Evolutionary conservation across 257 asterid genomes (phyloP).

Genomic region (Solanum tarapatanum): DNA sequence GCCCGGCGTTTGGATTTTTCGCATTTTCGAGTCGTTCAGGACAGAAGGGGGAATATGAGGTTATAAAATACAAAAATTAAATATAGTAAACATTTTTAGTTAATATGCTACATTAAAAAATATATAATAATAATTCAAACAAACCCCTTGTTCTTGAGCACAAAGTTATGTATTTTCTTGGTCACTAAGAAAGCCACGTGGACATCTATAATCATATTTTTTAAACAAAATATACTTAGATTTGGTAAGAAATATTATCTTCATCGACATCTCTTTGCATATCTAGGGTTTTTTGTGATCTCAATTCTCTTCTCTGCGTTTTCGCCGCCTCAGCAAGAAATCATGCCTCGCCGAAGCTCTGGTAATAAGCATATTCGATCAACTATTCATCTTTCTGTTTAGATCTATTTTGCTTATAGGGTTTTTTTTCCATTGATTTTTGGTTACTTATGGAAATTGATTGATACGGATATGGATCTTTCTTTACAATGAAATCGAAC

Average conservation of each 20-base stretch:
- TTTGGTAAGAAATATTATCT: too few relatives aligned
- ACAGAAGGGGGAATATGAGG: background rate
- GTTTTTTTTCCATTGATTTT: background rate
- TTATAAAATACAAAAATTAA: too few relatives aligned
- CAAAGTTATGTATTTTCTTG: background rate
- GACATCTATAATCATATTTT: background rate
- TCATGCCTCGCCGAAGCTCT: constrained; percentile 79
- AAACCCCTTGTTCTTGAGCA: too few relatives aligned
- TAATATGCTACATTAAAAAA: too few relatives aligned
- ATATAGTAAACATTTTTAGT: background rate
- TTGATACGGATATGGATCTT: background rate
- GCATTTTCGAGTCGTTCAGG: background rate
- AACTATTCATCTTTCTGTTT: background rate
- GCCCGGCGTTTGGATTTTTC: background rate
- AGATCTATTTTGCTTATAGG: background rate
- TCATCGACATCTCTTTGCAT: background rate
- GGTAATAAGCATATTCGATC: constrained; percentile 23
- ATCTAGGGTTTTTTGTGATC: background rate
- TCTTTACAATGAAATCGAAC: background rate
- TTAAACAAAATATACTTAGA: too few relatives aligned
- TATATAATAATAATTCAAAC: too few relatives aligned
- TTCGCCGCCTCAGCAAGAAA: background rate
- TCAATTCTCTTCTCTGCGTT: background rate
- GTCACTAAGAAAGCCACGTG: background rate
- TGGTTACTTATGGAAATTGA: background rate